Evolutionary conservation across 129 eudicot species (phyloP), one percentile per base, ranked within the genome.

Genomic region (Scalesia atractyloides): DNA sequence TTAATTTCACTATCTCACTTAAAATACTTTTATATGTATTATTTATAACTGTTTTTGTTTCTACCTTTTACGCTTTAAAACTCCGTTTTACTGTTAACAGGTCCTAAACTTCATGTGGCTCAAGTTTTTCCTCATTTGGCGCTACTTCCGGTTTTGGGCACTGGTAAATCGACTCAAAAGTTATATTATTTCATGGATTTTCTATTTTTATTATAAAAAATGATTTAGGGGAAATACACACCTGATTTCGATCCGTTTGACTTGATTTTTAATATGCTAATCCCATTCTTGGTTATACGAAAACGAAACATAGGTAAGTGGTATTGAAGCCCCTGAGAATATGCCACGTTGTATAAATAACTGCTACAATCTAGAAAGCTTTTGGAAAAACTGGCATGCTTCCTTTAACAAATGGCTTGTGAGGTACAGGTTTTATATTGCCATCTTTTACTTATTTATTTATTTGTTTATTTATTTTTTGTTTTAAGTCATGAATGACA

Each of bases 381-480:
- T 90, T 74, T 94, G 99, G 99, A 94, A 88, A 84, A 90, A 80
- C 30, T 94, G 99, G 99, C 99, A 94, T 86, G 97, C 99, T 66
- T 94, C 99, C 52, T 94, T 81, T 82, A 94, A 94, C 85, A 94
- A 88, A 81, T 94, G 99, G 99, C 99, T 94, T 46, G 99, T 94
- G 10, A 90, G 97, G 99, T 90, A 60, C 24, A 74, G 9, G 33
- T 63, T 57, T 58, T 41, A 9, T 43, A 22, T 70, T 70, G 49
- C 5, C 33, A 16, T 69, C 4, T 18, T 33, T 5, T 13, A 14
- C 37, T 24, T 30, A 30, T 58, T 20, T 59, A 0, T 59, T 9
- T 64, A 19, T 13, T 47, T 10, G 9, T 22, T 6, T 75, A 13
- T 34, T 1, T 6, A n/a, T n/a, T 60, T 37, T 10, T 15, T 24